A percentile compares a stretch with the other conserved stretches of the same genome.
Conservation (phyloP, 768 basidiomycete species). For the Podaxis sp. region DNA sequence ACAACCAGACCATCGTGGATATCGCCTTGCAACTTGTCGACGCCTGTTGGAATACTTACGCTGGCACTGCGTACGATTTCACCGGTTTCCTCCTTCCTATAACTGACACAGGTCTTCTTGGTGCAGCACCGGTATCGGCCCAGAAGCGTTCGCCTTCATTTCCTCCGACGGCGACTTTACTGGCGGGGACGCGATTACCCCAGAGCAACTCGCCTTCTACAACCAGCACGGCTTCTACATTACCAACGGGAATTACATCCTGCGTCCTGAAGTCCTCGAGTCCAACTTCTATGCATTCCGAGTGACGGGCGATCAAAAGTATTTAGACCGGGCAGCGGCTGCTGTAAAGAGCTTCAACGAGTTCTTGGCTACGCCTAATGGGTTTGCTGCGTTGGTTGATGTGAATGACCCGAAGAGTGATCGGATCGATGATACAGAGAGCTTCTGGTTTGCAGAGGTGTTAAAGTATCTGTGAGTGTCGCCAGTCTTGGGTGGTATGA, state of each 20-base stretch:
- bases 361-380: slow-evolving; percentile 32
- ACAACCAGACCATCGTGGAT: slow-evolving; percentile 67
- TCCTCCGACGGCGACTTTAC: slow-evolving; percentile 63
- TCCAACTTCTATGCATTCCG: slow-evolving; percentile 81
- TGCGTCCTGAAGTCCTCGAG: slow-evolving; percentile 76
- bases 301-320: slow-evolving; percentile 64
- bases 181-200: slow-evolving; percentile 33
- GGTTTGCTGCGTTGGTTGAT: slow-evolving; percentile 52
- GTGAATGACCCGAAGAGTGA: slow-evolving; percentile 38
- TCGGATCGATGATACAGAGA: slow-evolving; percentile 60
- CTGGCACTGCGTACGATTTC: slow-evolving; percentile 53
- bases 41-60: slow-evolving; percentile 80
- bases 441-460: slow-evolving; percentile 73
- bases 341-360: slow-evolving; percentile 58
- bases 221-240: slow-evolving; percentile 63
- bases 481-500: not conserved
- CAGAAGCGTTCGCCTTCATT: slow-evolving; percentile 62
- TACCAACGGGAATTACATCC: slow-evolving; percentile 47
- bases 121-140: slow-evolving; percentile 70
- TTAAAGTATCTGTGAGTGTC: slow-evolving; percentile 63
- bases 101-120: not conserved
- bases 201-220: slow-evolving; percentile 47
- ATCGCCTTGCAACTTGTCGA: slow-evolving; percentile 60
- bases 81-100: not conserved
- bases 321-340: slow-evolving; percentile 56